These are phyloP conservation scores for Papiliotrema fonsecae DNA, from an alignment of 1,284 basidiomycete species.

Conservation along the genomic window DNA sequence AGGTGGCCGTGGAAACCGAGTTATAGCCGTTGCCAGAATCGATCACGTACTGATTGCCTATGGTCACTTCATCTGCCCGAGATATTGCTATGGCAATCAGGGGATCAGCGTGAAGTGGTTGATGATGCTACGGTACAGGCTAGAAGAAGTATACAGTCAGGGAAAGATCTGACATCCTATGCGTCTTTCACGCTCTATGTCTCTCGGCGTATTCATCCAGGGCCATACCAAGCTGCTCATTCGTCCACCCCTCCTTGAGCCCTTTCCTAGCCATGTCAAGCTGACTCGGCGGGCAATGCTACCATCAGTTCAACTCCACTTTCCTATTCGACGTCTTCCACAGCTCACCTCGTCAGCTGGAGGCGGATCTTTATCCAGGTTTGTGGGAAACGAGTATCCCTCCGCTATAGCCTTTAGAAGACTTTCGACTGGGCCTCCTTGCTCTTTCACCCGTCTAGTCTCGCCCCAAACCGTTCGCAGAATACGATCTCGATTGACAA, in stretches of 20 bases:
- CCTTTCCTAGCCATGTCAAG: neutral
- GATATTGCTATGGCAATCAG: too few species aligned
- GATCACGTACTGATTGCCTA: too few species aligned
- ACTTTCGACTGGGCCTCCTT: neutral
- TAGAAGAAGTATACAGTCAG: too few species aligned
- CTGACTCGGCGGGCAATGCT: neutral
- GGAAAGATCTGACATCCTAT: too few species aligned
- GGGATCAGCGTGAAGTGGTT: too few species aligned
- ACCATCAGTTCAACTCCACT: neutral
- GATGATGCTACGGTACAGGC: too few species aligned
- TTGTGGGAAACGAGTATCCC: constrained; percentile 1
- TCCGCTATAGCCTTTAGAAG: neutral
- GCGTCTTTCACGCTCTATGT: neutral
- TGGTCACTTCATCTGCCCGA: too few species aligned
- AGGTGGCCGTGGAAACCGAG: too few species aligned
- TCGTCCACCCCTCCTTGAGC: neutral
- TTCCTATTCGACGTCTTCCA: neutral
- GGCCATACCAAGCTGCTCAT: neutral
- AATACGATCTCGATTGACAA: constrained; percentile 9
- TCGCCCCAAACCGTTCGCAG: constrained; percentile 2
- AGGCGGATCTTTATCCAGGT: neutral
- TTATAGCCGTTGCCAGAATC: too few species aligned
- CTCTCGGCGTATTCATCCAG: neutral
- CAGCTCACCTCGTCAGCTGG: neutral
- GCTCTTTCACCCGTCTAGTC: neutral